Percentiles rank a stretch among this genome's conserved stretches.
phyloP scores from a whole-genome alignment of 768 basidiomycete genomes.

The Boletus pseudo-olivaceus region DNA sequence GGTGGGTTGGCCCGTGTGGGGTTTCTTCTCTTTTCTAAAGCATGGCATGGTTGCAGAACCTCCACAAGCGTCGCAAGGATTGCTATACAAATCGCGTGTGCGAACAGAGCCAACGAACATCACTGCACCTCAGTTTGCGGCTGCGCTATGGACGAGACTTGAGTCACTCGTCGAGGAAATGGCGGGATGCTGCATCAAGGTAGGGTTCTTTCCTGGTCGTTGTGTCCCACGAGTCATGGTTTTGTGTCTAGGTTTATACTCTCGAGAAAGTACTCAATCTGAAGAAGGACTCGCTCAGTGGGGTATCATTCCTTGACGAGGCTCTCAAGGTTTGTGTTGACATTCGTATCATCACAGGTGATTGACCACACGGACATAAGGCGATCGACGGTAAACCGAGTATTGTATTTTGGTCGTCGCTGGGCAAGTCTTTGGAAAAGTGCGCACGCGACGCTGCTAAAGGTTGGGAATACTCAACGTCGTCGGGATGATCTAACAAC shows the following conservation, averaged over 20 bases:
- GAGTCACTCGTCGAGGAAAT: slow-evolving; percentile 82
- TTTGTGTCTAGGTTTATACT: slow-evolving; percentile 69
- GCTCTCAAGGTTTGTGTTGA: slow-evolving; percentile 74
- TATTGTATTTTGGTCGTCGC: slow-evolving; percentile 83
- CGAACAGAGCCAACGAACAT: slow-evolving; percentile 87
- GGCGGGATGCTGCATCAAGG: slow-evolving; percentile 89
- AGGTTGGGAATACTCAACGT: slow-evolving; percentile 41
- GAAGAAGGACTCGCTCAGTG: slow-evolving; percentile 79
- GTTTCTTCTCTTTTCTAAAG: neutral
- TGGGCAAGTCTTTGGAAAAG: slow-evolving; percentile 79
- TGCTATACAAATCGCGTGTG: slow-evolving; percentile 80
- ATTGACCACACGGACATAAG: slow-evolving; percentile 37
- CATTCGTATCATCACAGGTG: neutral
- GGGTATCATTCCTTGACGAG: slow-evolving; percentile 82
- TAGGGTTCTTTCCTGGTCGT: slow-evolving; percentile 15
- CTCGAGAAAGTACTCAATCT: slow-evolving; percentile 90
- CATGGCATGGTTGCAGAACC: slow-evolving; percentile 11
- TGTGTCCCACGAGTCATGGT: neutral
- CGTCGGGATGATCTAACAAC: slow-evolving; percentile 2
- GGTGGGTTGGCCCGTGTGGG: slow-evolving; percentile 40
- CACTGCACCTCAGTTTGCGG: slow-evolving; percentile 83
- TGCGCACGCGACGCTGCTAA: slow-evolving; percentile 76
- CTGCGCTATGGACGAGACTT: slow-evolving; percentile 52
- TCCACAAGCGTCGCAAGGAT: slow-evolving; percentile 30
- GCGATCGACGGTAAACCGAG: slow-evolving; percentile 89